Conservation (phyloP, 2,329 filamentous ascomycete genomes). For the Epichloe gansuensis region DNA sequence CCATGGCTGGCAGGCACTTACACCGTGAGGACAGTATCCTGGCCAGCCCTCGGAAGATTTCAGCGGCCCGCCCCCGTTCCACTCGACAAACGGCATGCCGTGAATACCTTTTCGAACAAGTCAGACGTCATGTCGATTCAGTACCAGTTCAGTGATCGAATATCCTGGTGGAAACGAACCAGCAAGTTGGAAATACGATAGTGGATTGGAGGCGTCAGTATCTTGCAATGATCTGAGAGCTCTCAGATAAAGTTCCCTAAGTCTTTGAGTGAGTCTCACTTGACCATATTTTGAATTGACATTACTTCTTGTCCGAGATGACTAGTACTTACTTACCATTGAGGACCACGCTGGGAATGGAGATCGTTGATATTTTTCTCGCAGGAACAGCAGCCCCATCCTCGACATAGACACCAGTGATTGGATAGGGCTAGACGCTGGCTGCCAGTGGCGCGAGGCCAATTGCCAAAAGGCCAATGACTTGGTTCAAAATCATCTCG, state of each 20-base stretch:
- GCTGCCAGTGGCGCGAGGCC: constrained; percentile 13
- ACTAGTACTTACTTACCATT: constrained; percentile 30
- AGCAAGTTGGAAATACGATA: constrained; percentile 38
- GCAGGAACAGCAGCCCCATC: constrained; percentile 28
- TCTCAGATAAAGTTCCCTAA: constrained; percentile 38
- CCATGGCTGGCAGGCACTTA: constrained; percentile 15
- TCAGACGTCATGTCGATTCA: constrained; percentile 1
- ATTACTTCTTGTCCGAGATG: background rate
- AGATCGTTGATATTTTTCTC: constrained; percentile 37
- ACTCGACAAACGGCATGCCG: constrained; percentile 30
- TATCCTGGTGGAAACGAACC: constrained; percentile 21
- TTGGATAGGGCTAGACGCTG: constrained; percentile 15
- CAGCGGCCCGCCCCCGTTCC: constrained; percentile 26
- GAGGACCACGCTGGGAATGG: constrained; percentile 26
- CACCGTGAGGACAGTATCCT: constrained; percentile 36
- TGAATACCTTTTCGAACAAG: constrained; percentile 22
- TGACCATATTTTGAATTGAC: background rate
- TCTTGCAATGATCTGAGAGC: constrained; percentile 32
- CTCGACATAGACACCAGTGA: constrained; percentile 29
- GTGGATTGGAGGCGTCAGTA: constrained; percentile 25
- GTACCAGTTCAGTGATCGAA: background rate
- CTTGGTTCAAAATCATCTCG: constrained; percentile 11
- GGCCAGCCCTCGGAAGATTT: constrained; percentile 17
- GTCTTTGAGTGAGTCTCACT: background rate
- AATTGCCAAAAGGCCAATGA: constrained; percentile 15